These are phyloP conservation scores for Suillus hirtellus DNA, from an alignment of 768 basidiomycete species.

Conservation along the genomic window DNA sequence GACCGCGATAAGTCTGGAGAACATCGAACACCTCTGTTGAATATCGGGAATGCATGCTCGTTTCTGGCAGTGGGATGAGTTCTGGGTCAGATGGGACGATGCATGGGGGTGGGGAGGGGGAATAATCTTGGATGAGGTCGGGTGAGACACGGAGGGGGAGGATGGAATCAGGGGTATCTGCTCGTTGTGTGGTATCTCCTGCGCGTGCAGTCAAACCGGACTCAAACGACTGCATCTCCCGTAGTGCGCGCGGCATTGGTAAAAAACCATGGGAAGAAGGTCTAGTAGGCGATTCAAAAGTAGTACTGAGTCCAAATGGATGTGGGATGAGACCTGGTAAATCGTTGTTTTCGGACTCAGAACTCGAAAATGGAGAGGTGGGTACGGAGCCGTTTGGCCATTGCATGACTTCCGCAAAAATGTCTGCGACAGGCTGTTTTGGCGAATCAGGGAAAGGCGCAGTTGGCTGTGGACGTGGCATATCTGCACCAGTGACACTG, in stretches of 20 bases:
- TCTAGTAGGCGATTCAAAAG: slow-evolving; percentile 59
- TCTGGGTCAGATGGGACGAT: slow-evolving; percentile 28
- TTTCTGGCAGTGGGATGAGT: slow-evolving; percentile 45
- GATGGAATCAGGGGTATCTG: slow-evolving; percentile 15
- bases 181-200: slow-evolving; percentile 30
- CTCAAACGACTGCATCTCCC: slow-evolving; percentile 88
- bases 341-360: slow-evolving; percentile 21
- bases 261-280: slow-evolving; percentile 43
- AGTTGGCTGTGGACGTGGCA: slow-evolving; percentile 42
- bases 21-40: slow-evolving; percentile 80
- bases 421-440: slow-evolving; percentile 42
- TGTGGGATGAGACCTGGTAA: slow-evolving; percentile 36
- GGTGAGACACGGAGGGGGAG: neutral
- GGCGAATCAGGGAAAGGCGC: slow-evolving; percentile 28
- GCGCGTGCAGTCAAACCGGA: slow-evolving; percentile 78
- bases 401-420: slow-evolving; percentile 67
- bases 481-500: slow-evolving; percentile 73
- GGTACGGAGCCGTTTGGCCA: slow-evolving; percentile 44
- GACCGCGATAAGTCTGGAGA: slow-evolving; percentile 74
- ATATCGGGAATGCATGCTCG: slow-evolving; percentile 59
- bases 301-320: slow-evolving; percentile 66
- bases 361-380: slow-evolving; percentile 39
- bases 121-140: slow-evolving; percentile 9
- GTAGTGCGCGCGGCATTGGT: slow-evolving; percentile 55
- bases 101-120: slow-evolving; percentile 23